Conservation (phyloP, 2,329 filamentous ascomycete species). For the Talaromyces sp. region DNA sequence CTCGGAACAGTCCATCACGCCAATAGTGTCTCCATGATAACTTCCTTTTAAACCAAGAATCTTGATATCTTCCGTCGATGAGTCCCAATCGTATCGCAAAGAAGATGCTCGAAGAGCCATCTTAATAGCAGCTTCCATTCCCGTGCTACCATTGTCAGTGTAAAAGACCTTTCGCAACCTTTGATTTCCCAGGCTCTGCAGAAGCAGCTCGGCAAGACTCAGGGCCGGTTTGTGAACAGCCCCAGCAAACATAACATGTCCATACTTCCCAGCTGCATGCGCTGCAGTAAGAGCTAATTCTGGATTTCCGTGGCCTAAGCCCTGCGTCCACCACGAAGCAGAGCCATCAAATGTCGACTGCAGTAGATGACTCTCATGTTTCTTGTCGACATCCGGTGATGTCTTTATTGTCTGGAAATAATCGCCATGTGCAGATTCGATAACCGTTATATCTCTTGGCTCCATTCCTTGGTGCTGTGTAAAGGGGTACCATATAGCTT, state of each 20-base stretch:
- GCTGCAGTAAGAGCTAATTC: constrained; percentile 69
- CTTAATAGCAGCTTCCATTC: constrained; percentile 78
- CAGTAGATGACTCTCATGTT: constrained; percentile 40
- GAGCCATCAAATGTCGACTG: constrained; percentile 75
- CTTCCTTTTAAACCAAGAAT: constrained; percentile 74
- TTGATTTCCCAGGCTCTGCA: constrained; percentile 59
- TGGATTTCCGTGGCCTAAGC: constrained; percentile 75
- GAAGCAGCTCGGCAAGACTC: constrained; percentile 62
- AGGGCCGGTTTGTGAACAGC: constrained; percentile 77
- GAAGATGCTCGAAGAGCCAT: constrained; percentile 73
- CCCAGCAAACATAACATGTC: constrained; percentile 83
- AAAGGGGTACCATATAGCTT: constrained; percentile 80
- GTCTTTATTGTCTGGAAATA: constrained; percentile 65
- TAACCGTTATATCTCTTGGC: constrained; percentile 63
- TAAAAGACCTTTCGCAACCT: constrained; percentile 72
- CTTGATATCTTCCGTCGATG: constrained; percentile 56
- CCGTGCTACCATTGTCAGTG: constrained; percentile 80
- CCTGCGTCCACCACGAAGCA: constrained; percentile 90
- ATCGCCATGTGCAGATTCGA: constrained; percentile 77
- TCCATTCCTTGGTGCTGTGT: constrained; percentile 70
- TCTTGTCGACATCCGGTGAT: constrained; percentile 22
- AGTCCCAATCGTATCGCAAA: constrained; percentile 63
- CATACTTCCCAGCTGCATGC: constrained; percentile 77
- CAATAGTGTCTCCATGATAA: constrained; percentile 86
- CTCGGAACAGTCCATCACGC: constrained; percentile 81